Percentiles rank a stretch among this genome's conserved stretches.
phyloP scores from a whole-genome alignment of 2,329 filamentous ascomycete species.

The Ophiosphaerella korrae region DNA sequence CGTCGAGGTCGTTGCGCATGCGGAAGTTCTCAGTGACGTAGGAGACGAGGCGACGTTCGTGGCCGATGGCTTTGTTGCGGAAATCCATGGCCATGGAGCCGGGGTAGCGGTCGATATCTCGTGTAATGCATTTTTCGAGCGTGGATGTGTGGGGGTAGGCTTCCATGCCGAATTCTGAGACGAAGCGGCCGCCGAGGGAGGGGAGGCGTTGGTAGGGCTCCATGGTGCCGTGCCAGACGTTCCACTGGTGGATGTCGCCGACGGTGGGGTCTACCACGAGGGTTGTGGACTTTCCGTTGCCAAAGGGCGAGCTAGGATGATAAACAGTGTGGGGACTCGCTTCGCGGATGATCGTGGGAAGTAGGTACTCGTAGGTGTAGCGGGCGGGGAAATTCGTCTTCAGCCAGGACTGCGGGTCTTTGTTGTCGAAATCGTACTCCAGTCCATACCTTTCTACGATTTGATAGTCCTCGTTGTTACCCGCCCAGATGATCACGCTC shows the following conservation, averaged over 20 bases:
- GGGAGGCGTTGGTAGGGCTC: constrained; percentile 85
- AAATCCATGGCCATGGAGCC: constrained; percentile 89
- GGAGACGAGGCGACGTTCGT: constrained; percentile 81
- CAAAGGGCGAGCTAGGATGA: constrained; percentile 85
- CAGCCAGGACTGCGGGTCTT: constrained; percentile 80
- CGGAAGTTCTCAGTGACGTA: constrained; percentile 91
- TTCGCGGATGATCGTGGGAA: constrained; percentile 72
- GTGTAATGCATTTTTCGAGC: constrained; percentile 75
- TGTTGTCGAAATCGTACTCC: constrained; percentile 78
- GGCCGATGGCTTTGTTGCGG: constrained; percentile 92
- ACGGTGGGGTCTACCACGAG: constrained; percentile 65
- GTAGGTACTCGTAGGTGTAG: constrained; percentile 84
- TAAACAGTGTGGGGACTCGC: constrained; percentile 70
- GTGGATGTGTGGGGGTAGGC: constrained; percentile 84
- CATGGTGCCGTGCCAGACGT: constrained; percentile 93
- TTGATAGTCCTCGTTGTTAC: constrained; percentile 95
- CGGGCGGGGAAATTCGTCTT: constrained; percentile 85
- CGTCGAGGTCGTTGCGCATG: constrained; percentile 55
- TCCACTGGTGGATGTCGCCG: constrained; percentile 95
- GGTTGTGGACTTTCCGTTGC: constrained; percentile 69
- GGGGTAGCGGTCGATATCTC: constrained; percentile 65
- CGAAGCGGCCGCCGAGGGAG: constrained; percentile 84
- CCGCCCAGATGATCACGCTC: constrained; percentile 83
- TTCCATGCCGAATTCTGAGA: constrained; percentile 95
- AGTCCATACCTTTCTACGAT: constrained; percentile 74